phyloP scores from a whole-genome alignment of 2,329 filamentous ascomycete genomes.

The Claviceps purpurea region DNA sequence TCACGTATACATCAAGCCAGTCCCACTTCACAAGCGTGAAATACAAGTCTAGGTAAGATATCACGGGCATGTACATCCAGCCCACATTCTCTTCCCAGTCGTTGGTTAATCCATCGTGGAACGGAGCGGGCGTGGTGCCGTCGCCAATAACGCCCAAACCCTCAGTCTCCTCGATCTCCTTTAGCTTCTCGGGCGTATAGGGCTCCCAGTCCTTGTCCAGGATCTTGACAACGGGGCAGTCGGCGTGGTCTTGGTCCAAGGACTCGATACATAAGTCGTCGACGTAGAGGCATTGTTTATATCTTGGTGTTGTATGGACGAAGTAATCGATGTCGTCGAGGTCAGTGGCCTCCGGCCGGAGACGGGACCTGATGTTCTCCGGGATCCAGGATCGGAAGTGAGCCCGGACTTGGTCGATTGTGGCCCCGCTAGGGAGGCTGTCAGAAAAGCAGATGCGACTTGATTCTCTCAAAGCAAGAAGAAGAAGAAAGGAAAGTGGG shows the following conservation, averaged over 20 bases:
- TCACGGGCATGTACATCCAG: too few relatives aligned
- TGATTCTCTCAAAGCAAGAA: too few relatives aligned
- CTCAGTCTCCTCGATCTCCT: too few relatives aligned
- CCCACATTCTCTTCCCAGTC: too few relatives aligned
- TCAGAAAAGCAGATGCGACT: background rate
- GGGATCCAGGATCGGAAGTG: slow-evolving; percentile 3
- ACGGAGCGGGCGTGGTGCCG: background rate
- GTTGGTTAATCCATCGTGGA: too few relatives aligned
- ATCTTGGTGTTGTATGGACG: background rate
- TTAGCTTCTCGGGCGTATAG: background rate
- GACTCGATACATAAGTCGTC: slow-evolving; percentile 1
- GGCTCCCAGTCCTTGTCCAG: background rate
- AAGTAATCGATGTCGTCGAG: background rate
- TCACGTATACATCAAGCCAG: too few relatives aligned
- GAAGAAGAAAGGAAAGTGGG: too few relatives aligned
- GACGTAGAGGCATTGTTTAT: background rate
- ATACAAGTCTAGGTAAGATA: too few relatives aligned
- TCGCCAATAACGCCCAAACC: background rate
- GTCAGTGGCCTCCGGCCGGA: background rate
- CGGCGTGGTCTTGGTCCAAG: background rate
- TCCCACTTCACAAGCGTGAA: too few relatives aligned
- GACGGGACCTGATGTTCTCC: background rate
- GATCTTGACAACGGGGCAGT: background rate
- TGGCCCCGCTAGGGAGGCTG: background rate
- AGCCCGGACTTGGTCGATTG: slow-evolving; percentile 1